Base-by-base conservation (phyloP, 2,329 filamentous ascomycete species). In the Cytospora leucostoma region DNA sequence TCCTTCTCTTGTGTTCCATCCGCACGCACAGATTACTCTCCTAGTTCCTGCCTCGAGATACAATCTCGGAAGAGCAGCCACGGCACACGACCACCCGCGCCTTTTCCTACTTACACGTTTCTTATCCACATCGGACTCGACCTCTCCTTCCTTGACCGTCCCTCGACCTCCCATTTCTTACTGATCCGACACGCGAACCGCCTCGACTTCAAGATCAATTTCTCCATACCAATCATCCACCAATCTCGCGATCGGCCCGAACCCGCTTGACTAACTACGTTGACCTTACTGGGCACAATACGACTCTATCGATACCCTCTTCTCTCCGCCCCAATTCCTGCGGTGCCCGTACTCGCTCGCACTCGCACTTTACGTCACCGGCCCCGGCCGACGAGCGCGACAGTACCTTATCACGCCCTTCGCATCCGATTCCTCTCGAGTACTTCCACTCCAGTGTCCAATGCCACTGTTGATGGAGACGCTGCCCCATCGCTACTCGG, bases 361-460 rank as follows among this genome's bases (percentile, higher is more conserved):
- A 52, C 47, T 64, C 59, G 53, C 63, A 63, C 50, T 57, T 49
- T 61, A 61, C 54, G 64, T 55, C 61, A 63, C 57, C 56, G 32
- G 50, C 32, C 21, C 53, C 53, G 61, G 38, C 61, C 64, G 61
- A 63, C 35, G 56, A 54, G 53, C 58, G 54, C 64, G 59, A 54
- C 55, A 56, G 44, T 47, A 35, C 60, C 53, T 56, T 56, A 49
- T 54, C 56, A 52, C 57, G 33, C 13, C 32, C 15, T 49, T 33
- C 58, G 37, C 32, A 61, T 38, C 51, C 54, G 58, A 52, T 58
- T 37, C 37, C 21, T 56, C 38, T 50, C 61, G 61, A 63, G 55
- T 51, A 19, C 57, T 32, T 63, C 53, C 37, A 49, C 38, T 47
- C 27, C 49, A 37, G 15, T 38, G 40, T 54, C 35, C 61, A 55